These are phyloP conservation scores for Penicillium herquei DNA, from an alignment of 495 filamentous ascomycete genomes.

Conservation along the genomic window DNA sequence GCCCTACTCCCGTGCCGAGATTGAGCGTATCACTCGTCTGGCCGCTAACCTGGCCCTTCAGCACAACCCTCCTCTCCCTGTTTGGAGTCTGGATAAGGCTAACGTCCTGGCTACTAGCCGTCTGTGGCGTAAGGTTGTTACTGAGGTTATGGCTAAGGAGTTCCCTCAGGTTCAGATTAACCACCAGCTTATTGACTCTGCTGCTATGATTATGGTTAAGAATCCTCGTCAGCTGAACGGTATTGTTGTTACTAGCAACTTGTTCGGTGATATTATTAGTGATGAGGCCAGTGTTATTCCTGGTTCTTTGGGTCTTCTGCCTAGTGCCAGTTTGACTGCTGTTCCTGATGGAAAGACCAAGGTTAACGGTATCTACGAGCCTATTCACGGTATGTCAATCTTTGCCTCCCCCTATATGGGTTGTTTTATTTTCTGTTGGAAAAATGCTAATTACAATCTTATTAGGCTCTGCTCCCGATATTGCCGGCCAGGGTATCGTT, in stretches of 20 bases:
- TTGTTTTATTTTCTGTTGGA: not conserved
- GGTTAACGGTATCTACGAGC: constrained; percentile 85
- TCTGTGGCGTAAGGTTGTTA: constrained; percentile 86
- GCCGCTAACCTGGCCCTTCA: constrained; percentile 80
- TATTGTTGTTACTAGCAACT: constrained; percentile 87
- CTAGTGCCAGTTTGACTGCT: constrained; percentile 82
- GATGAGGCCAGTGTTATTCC: constrained; percentile 97
- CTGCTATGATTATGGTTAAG: constrained; percentile 98
- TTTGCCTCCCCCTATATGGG: not conserved
- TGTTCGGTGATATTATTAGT: constrained; percentile 95
- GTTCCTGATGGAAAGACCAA: constrained; percentile 69
- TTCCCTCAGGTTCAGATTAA: constrained; percentile 81
- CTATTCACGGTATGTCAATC: constrained; percentile 77
- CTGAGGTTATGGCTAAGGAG: constrained; percentile 74
- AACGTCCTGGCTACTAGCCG: constrained; percentile 91
- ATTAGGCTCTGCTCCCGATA: constrained; percentile 52
- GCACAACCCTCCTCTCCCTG: constrained; percentile 73
- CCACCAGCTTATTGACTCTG: constrained; percentile 93
- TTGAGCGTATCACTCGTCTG: constrained; percentile 84
- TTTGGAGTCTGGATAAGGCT: constrained; percentile 93
- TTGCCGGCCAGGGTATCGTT: constrained; percentile 85
- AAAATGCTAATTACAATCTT: not conserved
- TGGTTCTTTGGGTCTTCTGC: constrained; percentile 84
- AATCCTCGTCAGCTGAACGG: constrained; percentile 88
- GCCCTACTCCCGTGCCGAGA: constrained; percentile 82